These are phyloP conservation scores for Solanum boliviense DNA, from an alignment of 257 asterid genomes.

Conservation along the genomic window DNA sequence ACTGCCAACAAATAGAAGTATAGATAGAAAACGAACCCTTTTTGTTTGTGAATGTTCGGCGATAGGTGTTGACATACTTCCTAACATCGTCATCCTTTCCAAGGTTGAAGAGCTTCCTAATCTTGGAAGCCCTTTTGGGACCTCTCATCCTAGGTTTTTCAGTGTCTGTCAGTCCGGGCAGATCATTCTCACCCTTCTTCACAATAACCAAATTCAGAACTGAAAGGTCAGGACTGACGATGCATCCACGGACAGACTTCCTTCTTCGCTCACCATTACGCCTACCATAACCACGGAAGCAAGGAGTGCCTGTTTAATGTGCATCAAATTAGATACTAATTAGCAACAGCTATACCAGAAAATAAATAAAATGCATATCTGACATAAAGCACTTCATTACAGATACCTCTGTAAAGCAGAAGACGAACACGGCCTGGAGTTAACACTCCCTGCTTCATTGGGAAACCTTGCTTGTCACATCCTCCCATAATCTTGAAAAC, in stretches of 20 bases:
- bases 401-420: neutral
- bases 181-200: constrained; percentile 3
- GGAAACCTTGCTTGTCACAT: constrained; percentile 3
- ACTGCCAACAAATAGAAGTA: neutral
- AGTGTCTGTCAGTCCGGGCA: neutral
- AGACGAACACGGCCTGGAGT: constrained; percentile 5
- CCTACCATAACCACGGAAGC: neutral
- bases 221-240: neutral
- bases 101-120: constrained; percentile 4
- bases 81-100: neutral
- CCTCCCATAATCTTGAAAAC: constrained; percentile 4
- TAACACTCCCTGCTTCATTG: constrained; percentile 4
- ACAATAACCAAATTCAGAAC: constrained; percentile 3
- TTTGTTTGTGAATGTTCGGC: neutral
- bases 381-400: neutral
- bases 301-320: neutral
- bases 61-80: constrained; percentile 2
- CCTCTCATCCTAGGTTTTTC: constrained; percentile 1
- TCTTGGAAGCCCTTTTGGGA: constrained; percentile 3
- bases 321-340: neutral
- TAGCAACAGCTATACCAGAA: neutral
- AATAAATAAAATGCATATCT: neutral
- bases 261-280: neutral
- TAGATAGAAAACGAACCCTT: neutral
- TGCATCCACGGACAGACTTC: constrained; percentile 1